These are phyloP conservation scores for Talaromyces liani DNA, from an alignment of 495 filamentous ascomycete species.

Conservation along the genomic window DNA sequence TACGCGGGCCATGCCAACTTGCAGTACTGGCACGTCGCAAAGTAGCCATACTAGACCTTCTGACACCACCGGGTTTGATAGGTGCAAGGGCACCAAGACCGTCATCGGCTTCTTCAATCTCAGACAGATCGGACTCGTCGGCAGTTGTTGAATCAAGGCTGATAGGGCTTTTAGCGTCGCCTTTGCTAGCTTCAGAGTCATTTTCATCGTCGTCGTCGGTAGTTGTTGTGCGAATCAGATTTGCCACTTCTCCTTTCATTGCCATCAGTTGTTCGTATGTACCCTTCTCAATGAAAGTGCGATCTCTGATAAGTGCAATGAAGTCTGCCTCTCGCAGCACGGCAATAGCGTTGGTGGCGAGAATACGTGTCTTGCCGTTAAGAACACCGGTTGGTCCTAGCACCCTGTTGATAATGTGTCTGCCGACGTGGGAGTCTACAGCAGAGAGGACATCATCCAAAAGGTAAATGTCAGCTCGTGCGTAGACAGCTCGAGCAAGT, in stretches of 20 bases:
- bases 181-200: conserved; percentile 41
- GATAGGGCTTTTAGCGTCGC: conserved; percentile 39
- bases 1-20: conserved; percentile 78
- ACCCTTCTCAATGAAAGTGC: conserved; percentile 76
- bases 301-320: conserved; percentile 75
- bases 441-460: conserved; percentile 92
- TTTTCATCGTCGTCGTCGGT: conserved; percentile 58
- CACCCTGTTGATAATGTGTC: conserved; percentile 90
- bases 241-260: conserved; percentile 85
- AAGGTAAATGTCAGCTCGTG: conserved; percentile 92
- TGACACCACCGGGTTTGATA: conserved; percentile 47
- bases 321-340: conserved; percentile 82
- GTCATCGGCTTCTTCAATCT: conserved; percentile 69
- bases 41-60: conserved; percentile 63
- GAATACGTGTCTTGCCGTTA: conserved; percentile 77
- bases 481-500: conserved; percentile 94
- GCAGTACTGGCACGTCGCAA: conserved; percentile 85
- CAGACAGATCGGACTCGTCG: conserved; percentile 40
- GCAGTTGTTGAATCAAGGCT: conserved; percentile 49
- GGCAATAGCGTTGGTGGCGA: conserved; percentile 94
- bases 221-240: conserved; percentile 71
- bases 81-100: conserved; percentile 60
- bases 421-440: conserved; percentile 95
- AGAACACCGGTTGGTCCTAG: conserved; percentile 81
- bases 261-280: conserved; percentile 86